These are phyloP conservation scores for Mortierella alpina DNA, from an alignment of 192 early-diverging fungal genomes.

Conservation along the genomic window DNA sequence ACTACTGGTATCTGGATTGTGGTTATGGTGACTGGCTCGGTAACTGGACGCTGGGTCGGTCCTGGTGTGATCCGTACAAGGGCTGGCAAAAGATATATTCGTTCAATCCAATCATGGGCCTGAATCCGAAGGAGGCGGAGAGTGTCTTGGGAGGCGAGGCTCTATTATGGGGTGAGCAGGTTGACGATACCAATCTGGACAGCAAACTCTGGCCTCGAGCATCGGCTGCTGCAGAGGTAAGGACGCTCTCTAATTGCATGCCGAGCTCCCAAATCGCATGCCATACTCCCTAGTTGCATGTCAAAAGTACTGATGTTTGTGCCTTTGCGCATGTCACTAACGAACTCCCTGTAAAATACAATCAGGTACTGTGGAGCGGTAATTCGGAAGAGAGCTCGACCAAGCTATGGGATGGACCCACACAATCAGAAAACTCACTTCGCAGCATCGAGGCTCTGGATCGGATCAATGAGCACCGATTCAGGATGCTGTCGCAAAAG, in stretches of 20 bases:
- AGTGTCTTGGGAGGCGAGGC: constrained; percentile 80
- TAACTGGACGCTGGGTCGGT: constrained; percentile 45
- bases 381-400: constrained; percentile 62
- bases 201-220: constrained; percentile 78
- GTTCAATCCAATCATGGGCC: constrained; percentile 70
- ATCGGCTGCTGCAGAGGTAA: constrained; percentile 75
- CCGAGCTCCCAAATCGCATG: no score
- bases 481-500: constrained; percentile 74
- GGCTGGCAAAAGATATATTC: constrained; percentile 80
- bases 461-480: constrained; percentile 78
- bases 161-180: constrained; percentile 79
- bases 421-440: constrained; percentile 59
- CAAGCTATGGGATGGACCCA: constrained; percentile 54
- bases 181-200: constrained; percentile 74
- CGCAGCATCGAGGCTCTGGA: constrained; percentile 68
- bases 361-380: constrained; percentile 67
- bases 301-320: neutral
- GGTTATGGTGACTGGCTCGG: constrained; percentile 78
- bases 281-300: neutral
- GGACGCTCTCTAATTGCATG: neutral
- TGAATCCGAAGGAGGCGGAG: constrained; percentile 61
- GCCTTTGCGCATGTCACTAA: neutral
- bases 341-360: neutral
- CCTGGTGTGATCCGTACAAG: constrained; percentile 77
- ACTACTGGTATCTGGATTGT: constrained; percentile 84